phyloP scores from a whole-genome alignment of 345 rosid species.

The Euphorbia lathyris region DNA sequence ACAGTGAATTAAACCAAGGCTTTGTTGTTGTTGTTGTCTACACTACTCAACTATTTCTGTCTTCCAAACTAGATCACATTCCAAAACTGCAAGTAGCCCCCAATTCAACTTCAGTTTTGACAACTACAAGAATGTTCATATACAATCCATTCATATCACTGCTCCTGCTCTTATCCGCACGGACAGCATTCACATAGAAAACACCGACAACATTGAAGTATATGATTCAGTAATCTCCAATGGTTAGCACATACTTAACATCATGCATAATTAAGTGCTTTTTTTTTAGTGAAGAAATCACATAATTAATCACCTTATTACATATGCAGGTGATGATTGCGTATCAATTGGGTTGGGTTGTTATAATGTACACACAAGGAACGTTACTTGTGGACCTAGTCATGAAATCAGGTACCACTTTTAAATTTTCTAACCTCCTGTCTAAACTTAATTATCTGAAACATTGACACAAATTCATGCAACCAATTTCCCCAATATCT shows the following conservation, averaged over 20 bases:
- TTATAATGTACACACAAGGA: constrained; percentile 68
- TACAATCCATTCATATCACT: constrained; percentile 27
- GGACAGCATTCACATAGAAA: constrained; percentile 43
- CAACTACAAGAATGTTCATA: constrained; percentile 27
- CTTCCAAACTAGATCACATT: too few relatives aligned
- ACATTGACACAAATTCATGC: too few relatives aligned
- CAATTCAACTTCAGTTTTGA: constrained; percentile 39
- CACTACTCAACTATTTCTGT: too few relatives aligned
- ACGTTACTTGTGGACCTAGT: constrained; percentile 93
- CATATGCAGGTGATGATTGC: constrained; percentile 83
- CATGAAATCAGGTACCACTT: constrained; percentile 82
- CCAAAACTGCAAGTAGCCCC: too few relatives aligned
- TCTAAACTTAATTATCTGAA: too few relatives aligned
- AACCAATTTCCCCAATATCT: too few relatives aligned
- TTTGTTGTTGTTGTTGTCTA: too few relatives aligned
- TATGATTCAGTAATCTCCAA: constrained; percentile 81
- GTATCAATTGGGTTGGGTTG: constrained; percentile 90
- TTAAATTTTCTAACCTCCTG: too few relatives aligned
- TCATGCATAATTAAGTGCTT: neutral
- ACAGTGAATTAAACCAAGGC: too few relatives aligned
- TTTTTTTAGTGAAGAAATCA: too few relatives aligned
- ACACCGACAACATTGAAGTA: constrained; percentile 44
- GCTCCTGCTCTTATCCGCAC: constrained; percentile 43
- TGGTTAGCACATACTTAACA: constrained; percentile 32
- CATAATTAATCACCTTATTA: too few relatives aligned